Evolutionary conservation across 768 basidiomycete genomes (phyloP).

Genomic region (Thelephora aurantiotincta): DNA sequence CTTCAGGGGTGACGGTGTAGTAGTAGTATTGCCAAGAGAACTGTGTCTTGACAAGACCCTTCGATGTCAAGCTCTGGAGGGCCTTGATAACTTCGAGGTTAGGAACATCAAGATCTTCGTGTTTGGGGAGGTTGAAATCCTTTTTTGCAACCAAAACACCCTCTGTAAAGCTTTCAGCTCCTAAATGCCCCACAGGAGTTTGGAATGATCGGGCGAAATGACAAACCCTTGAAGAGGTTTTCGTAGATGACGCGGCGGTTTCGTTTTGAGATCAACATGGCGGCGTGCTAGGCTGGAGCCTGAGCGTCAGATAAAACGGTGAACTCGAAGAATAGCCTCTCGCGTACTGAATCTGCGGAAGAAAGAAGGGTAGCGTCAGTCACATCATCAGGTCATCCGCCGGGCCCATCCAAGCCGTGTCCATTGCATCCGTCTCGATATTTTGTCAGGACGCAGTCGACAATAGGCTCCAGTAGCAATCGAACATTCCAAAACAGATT

Average conservation of each 20-base stretch:
- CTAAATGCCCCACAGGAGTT: neutral
- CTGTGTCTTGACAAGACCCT: conserved; percentile 93
- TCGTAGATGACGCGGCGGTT: conserved; percentile 96
- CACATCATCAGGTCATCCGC: too few species aligned
- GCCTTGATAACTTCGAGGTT: conserved; percentile 65
- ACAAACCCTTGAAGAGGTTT: conserved; percentile 96
- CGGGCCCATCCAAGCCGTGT: too few species aligned
- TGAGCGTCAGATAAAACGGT: too few species aligned
- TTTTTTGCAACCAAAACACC: conserved; percentile 99
- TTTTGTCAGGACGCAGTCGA: too few species aligned
- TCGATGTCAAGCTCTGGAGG: conserved; percentile 51
- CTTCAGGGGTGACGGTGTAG: conserved; percentile 93
- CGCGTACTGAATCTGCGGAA: too few species aligned
- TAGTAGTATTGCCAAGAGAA: conserved; percentile 99
- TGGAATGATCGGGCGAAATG: neutral
- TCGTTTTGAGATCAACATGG: conserved; percentile 94
- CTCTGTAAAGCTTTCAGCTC: conserved; percentile 35
- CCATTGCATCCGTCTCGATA: too few species aligned
- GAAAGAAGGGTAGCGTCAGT: too few species aligned
- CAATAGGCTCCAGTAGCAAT: too few species aligned
- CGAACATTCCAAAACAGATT: too few species aligned
- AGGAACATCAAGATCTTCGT: conserved; percentile 68
- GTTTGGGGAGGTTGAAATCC: conserved; percentile 95
- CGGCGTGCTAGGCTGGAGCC: conserved; percentile 15
- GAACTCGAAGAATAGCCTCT: too few species aligned